phyloP scores from a whole-genome alignment of 163 green algal genomes.

The Scenedesmus sp. region DNA sequence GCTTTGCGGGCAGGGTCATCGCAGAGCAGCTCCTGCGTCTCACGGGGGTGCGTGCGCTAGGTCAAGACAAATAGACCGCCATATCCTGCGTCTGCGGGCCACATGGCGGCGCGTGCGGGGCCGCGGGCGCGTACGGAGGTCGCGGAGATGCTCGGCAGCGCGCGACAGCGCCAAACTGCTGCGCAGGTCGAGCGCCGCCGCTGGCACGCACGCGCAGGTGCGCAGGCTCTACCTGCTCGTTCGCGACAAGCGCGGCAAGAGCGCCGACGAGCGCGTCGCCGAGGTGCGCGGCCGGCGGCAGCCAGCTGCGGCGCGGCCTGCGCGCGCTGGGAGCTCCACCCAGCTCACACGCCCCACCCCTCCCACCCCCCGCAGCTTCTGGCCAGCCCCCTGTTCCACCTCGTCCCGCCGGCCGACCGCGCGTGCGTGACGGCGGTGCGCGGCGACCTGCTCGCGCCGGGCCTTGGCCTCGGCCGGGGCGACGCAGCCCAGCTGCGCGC shows the following conservation, averaged over 20 bases:
- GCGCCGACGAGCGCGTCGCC: conserved; percentile 20
- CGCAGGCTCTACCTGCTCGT: conserved; percentile 29
- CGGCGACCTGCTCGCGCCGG: conserved; percentile 8
- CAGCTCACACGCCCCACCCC: neutral
- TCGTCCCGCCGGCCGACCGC: neutral
- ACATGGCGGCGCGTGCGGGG: too few relatives aligned
- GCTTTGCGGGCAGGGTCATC: too few relatives aligned
- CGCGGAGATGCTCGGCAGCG: too few relatives aligned
- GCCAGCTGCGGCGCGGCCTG: neutral
- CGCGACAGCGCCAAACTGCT: too few relatives aligned
- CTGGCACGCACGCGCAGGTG: conserved; percentile 35
- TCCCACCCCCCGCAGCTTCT: neutral
- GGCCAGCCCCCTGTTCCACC: neutral
- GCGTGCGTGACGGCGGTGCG: conserved; percentile 15
- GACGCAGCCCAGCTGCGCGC: neutral
- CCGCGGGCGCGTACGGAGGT: too few relatives aligned
- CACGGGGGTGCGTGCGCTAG: too few relatives aligned
- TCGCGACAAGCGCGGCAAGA: neutral
- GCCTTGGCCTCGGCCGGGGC: neutral
- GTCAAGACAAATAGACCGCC: too few relatives aligned
- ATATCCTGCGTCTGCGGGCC: too few relatives aligned
- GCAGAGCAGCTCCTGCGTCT: too few relatives aligned
- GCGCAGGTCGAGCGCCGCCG: too few relatives aligned
- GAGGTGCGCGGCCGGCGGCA: conserved; percentile 27
- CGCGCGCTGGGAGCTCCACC: neutral